Evolutionary conservation across 1,284 basidiomycete genomes (phyloP).

Genomic region (Afroboletus lepidellus): DNA sequence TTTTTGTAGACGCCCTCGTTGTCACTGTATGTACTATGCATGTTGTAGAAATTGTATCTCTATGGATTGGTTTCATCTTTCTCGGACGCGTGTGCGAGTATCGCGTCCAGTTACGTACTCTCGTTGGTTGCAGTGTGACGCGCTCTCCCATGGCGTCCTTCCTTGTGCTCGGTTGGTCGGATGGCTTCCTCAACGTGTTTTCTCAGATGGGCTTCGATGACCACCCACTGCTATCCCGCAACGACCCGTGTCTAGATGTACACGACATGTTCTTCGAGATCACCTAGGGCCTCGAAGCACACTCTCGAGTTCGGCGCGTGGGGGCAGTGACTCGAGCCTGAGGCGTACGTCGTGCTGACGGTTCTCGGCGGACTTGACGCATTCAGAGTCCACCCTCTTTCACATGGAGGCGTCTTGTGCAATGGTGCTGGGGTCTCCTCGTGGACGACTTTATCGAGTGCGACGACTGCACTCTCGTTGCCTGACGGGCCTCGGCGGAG

Average conservation of each 20-base stretch:
- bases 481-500: constrained; percentile 36
- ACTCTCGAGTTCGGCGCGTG: constrained; percentile 24
- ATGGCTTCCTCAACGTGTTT: constrained; percentile 3
- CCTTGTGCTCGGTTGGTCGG: constrained; percentile 10
- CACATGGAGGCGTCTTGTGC: constrained; percentile 42
- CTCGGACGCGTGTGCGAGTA: too few species aligned
- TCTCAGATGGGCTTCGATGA: not conserved
- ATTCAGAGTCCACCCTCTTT: constrained; percentile 41
- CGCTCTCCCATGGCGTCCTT: constrained; percentile 7
- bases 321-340: constrained; percentile 17
- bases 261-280: constrained; percentile 21
- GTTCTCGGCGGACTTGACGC: not conserved
- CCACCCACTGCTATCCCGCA: too few species aligned
- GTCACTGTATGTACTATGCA: not conserved
- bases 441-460: constrained; percentile 39
- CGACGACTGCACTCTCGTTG: constrained; percentile 23
- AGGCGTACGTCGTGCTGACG: not conserved
- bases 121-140: not conserved
- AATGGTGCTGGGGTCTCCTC: constrained; percentile 39
- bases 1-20: not conserved
- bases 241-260: too few species aligned
- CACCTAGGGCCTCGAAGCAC: constrained; percentile 15
- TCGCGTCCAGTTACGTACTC: too few species aligned
- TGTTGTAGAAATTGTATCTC: not conserved
- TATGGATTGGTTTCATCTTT: not conserved